Evolutionary conservation across 2,329 filamentous ascomycete genomes (phyloP).

Genomic region (Ophiosphaerella narmari): DNA sequence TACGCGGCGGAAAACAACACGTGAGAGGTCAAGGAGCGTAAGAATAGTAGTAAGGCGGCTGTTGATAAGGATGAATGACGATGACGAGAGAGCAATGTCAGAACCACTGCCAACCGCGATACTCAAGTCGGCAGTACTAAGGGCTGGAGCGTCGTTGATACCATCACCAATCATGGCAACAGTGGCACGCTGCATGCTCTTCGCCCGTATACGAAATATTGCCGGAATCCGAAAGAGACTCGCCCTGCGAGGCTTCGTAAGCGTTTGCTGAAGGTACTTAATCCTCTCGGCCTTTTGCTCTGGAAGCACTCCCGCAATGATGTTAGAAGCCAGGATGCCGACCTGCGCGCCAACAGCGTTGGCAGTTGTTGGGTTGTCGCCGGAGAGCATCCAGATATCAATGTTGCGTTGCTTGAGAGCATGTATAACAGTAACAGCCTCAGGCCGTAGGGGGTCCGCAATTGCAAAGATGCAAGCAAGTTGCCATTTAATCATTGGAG

Average conservation of each 20-base stretch:
- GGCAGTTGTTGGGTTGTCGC: constrained; percentile 87
- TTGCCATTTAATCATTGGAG: constrained; percentile 27
- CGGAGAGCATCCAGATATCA: constrained; percentile 89
- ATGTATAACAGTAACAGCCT: constrained; percentile 68
- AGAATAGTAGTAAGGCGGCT: constrained; percentile 72
- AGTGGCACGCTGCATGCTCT: constrained; percentile 52
- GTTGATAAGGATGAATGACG: constrained; percentile 79
- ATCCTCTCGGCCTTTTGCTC: constrained; percentile 79
- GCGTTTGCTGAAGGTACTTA: constrained; percentile 50
- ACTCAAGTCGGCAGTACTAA: constrained; percentile 79
- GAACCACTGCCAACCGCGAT: constrained; percentile 82
- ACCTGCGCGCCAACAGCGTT: constrained; percentile 75
- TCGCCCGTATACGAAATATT: constrained; percentile 2
- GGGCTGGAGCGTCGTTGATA: constrained; percentile 82
- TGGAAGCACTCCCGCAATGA: constrained; percentile 86
- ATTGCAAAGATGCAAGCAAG: constrained; percentile 73
- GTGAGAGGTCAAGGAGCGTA: constrained; percentile 72
- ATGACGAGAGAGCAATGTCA: constrained; percentile 80
- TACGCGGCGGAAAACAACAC: constrained; percentile 75
- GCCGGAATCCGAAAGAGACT: constrained; percentile 26
- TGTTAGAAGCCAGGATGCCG: constrained; percentile 73
- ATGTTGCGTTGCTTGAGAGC: constrained; percentile 69
- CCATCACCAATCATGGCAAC: constrained; percentile 87
- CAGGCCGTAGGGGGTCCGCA: constrained; percentile 78
- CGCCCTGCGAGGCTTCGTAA: constrained; percentile 26